Conservation (phyloP, 1,284 basidiomycete genomes). For the Inonotus obliquus region DNA sequence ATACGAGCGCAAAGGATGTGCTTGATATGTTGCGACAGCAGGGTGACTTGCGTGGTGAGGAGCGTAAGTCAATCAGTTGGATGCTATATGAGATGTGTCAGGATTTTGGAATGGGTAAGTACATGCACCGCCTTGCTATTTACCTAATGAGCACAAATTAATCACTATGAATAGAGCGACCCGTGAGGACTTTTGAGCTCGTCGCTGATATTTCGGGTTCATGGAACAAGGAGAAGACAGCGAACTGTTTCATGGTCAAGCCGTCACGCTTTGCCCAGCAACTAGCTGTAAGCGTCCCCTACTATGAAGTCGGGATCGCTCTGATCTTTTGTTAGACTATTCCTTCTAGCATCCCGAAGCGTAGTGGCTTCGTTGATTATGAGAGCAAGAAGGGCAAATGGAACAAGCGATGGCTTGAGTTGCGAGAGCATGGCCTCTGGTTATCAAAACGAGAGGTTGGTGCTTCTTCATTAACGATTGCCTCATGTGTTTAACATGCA, state of each 20-base stretch:
- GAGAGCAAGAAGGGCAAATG: conserved; percentile 88
- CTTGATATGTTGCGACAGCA: conserved; percentile 57
- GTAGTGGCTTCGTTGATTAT: conserved; percentile 76
- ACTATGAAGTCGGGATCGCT: not conserved
- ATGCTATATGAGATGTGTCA: conserved; percentile 78
- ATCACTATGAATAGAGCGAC: conserved; percentile 58
- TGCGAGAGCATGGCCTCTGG: conserved; percentile 81
- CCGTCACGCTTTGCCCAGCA: conserved; percentile 56
- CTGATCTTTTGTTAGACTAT: conserved; percentile 46
- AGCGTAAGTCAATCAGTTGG: conserved; percentile 55
- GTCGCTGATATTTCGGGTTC: conserved; percentile 69
- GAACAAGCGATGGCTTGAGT: conserved; percentile 83
- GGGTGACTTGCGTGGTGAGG: conserved; percentile 52
- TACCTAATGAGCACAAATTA: not conserved
- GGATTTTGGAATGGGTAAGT: conserved; percentile 81
- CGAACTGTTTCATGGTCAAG: conserved; percentile 76
- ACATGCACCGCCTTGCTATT: conserved; percentile 4
- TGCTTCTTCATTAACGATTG: conserved; percentile 1
- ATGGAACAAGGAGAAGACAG: conserved; percentile 76
- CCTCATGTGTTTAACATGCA: not conserved
- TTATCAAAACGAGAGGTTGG: conserved; percentile 81
- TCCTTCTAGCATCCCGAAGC: conserved; percentile 64
- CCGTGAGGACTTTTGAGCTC: conserved; percentile 77
- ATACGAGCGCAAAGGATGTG: conserved; percentile 62
- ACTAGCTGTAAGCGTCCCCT: conserved; percentile 49